Percentiles rank a stretch among this genome's conserved stretches.
Conservation (phyloP, 805 yeast species). For the Ogataea saltuana region DNA sequence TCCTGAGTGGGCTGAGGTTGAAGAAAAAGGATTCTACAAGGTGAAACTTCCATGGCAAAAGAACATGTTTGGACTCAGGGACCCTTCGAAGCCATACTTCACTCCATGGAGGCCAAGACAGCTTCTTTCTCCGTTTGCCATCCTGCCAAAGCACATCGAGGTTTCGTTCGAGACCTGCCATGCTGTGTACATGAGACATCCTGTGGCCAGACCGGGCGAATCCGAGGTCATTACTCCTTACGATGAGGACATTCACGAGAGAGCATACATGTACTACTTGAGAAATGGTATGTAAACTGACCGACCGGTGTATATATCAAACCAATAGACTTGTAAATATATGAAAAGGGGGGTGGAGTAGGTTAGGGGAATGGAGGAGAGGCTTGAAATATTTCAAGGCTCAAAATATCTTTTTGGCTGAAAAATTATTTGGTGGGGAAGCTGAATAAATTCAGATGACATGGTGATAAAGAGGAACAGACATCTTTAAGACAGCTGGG, state of each 20-base stretch:
- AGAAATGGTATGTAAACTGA: conserved; percentile 60
- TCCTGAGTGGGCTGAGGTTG: conserved; percentile 36
- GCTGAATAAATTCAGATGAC: no score
- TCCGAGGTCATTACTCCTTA: conserved; percentile 94
- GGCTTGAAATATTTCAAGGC: no score
- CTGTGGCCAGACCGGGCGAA: conserved; percentile 95
- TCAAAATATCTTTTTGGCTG: no score
- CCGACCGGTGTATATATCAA: conserved; percentile 9
- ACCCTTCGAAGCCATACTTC: conserved; percentile 78
- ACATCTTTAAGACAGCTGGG: no score
- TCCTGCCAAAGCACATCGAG: conserved; percentile 90
- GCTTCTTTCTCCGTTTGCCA: conserved; percentile 88
- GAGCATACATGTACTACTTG: conserved; percentile 92
- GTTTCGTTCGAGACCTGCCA: conserved; percentile 89
- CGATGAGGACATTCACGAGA: conserved; percentile 77
- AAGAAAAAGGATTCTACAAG: conserved; percentile 36
- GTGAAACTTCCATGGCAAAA: conserved; percentile 80
- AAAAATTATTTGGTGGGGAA: no score
- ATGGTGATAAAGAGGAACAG: no score
- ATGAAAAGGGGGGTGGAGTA: no score
- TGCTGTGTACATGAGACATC: conserved; percentile 95
- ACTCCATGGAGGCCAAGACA: conserved; percentile 98
- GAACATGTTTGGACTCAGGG: conserved; percentile 75
- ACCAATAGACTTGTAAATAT: no score
- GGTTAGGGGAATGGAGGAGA: no score